A percentile compares a stretch with the other conserved stretches of the same genome.
These are phyloP conservation scores for Capsicum baccatum DNA, from an alignment of 257 asterid species.

Conservation along the genomic window DNA sequence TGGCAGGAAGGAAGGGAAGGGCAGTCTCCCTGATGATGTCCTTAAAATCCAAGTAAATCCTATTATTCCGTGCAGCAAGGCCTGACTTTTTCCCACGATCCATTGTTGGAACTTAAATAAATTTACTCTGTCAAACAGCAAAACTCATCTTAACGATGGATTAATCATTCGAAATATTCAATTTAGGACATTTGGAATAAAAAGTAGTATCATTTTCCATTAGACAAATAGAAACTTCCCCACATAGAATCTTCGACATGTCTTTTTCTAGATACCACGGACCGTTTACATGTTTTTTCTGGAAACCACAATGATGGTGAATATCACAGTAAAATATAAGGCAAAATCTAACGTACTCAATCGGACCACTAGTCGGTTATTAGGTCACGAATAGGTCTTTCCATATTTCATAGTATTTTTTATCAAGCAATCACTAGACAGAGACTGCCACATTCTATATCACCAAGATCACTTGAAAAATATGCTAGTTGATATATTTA, in stretches of 20 bases:
- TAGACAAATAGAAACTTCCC: not conserved
- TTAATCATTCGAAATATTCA: not conserved
- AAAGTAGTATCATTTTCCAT: not conserved
- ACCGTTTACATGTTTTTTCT: not conserved
- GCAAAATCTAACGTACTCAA: not conserved
- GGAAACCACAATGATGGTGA: constrained; percentile 11
- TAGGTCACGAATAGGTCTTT: not conserved
- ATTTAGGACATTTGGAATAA: not conserved
- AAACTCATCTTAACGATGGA: not conserved
- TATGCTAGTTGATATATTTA: not conserved
- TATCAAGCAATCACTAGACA: not conserved
- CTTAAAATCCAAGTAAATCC: constrained; percentile 55
- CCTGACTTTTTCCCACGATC: constrained; percentile 54
- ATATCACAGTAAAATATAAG: not conserved
- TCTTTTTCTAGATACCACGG: not conserved
- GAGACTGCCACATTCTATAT: not conserved
- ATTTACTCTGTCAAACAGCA: constrained; percentile 21
- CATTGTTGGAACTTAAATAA: constrained; percentile 36
- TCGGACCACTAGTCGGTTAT: not conserved
- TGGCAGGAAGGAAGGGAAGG: constrained; percentile 60
- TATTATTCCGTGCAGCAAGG: constrained; percentile 32
- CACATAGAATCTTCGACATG: not conserved
- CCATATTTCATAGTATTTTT: not conserved
- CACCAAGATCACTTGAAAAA: constrained; percentile 14
- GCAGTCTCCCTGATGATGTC: constrained; percentile 51